phyloP scores from a whole-genome alignment of 257 asterid genomes.

The Fraxinus cuspidata region DNA sequence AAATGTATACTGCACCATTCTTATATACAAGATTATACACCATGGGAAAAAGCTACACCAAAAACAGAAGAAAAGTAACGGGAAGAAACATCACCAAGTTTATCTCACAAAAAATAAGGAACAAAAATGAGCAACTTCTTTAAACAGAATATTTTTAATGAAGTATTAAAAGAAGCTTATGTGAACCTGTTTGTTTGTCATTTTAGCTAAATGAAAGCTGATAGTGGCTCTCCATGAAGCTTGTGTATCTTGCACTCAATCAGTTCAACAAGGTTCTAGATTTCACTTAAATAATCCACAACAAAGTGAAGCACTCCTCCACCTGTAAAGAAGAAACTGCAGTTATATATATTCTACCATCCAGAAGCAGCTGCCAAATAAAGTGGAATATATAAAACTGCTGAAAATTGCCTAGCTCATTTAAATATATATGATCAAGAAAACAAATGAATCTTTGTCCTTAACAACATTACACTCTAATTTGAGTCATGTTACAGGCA shows the following conservation, averaged over 20 bases:
- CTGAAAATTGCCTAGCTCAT: background rate
- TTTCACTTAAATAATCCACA: conserved; percentile 4
- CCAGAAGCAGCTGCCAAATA: background rate
- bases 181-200: conserved; percentile 32
- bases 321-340: conserved; percentile 24
- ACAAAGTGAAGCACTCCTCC: conserved; percentile 16
- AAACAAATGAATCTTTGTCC: background rate
- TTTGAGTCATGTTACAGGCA: background rate
- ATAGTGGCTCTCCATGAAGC: conserved; percentile 26
- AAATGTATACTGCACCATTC: background rate
- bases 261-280: conserved; percentile 1
- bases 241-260: conserved; percentile 5
- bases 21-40: background rate
- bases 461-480: background rate
- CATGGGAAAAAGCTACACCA: background rate
- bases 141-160: background rate
- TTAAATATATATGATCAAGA: background rate
- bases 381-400: conserved; percentile 3
- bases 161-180: background rate
- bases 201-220: conserved; percentile 25
- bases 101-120: background rate
- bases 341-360: conserved; percentile 15
- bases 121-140: background rate
- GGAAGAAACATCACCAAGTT: background rate
- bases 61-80: background rate